Conservation (phyloP, 306 rosid species). For the Citrullus mucosospermus region DNA sequence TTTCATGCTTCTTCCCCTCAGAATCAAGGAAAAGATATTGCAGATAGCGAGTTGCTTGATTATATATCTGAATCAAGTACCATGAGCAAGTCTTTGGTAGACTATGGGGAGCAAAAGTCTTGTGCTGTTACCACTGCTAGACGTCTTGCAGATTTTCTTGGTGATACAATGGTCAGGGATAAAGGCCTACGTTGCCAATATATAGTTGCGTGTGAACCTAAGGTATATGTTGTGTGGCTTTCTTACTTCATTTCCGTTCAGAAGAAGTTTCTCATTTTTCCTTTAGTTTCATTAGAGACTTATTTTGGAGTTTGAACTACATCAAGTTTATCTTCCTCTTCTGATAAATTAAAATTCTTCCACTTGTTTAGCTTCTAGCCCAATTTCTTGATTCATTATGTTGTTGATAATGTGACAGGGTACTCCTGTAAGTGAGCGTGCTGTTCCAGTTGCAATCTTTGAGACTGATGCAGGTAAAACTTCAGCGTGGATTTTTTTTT, state of each 20-base stretch:
- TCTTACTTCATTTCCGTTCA: neutral
- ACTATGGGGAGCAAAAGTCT: conserved; percentile 80
- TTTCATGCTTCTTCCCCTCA: conserved; percentile 18
- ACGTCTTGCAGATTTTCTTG: conserved; percentile 95
- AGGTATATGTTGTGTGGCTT: conserved; percentile 26
- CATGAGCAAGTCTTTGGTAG: conserved; percentile 98
- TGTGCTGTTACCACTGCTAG: conserved; percentile 93
- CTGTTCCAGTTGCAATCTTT: conserved; percentile 97
- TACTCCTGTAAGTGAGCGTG: conserved; percentile 97
- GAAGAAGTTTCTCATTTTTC: neutral
- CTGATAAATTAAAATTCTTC: neutral
- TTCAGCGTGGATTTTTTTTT: conserved; percentile 6
- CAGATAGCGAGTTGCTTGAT: conserved; percentile 91
- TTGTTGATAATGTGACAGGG: conserved; percentile 44
- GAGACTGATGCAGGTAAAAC: conserved; percentile 79
- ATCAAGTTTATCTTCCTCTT: neutral
- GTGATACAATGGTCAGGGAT: conserved; percentile 90
- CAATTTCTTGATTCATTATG: neutral
- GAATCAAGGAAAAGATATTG: conserved; percentile 89
- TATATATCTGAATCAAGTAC: conserved; percentile 98
- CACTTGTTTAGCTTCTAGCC: neutral
- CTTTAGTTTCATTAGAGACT: neutral
- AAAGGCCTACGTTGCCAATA: conserved; percentile 95
- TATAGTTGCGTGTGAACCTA: conserved; percentile 94
- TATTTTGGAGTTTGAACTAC: neutral